Conservation (phyloP, 345 rosid species). For the Ricinus communis region DNA sequence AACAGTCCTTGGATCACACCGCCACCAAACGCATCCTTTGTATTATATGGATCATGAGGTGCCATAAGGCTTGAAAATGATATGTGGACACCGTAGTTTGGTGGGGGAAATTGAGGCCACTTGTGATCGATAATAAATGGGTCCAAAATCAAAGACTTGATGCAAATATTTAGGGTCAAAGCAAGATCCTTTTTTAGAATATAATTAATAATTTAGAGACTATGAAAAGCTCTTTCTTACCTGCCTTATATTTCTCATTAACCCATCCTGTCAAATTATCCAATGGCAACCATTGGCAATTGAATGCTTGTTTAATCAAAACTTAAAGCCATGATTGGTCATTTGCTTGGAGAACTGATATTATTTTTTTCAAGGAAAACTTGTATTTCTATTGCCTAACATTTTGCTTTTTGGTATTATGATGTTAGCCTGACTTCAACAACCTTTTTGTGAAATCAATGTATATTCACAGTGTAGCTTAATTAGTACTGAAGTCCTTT, state of each 20-base stretch:
- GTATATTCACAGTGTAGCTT: too few species aligned
- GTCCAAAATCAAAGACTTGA: slow-evolving; percentile 13
- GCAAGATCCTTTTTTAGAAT: slow-evolving; percentile 24
- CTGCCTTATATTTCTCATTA: slow-evolving; percentile 9
- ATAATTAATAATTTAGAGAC: not conserved
- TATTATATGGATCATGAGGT: not conserved
- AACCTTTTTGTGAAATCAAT: too few species aligned
- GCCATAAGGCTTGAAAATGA: slow-evolving; percentile 4
- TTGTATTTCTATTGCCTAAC: too few species aligned
- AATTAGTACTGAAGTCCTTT: too few species aligned
- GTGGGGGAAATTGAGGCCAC: slow-evolving; percentile 24
- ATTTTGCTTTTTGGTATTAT: not conserved
- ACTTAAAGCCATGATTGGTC: not conserved
- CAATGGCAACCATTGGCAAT: not conserved
- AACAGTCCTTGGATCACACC: too few species aligned
- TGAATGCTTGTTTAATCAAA: not conserved
- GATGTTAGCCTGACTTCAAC: not conserved
- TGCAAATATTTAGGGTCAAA: slow-evolving; percentile 27
- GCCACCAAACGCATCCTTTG: not conserved
- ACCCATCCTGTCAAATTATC: not conserved
- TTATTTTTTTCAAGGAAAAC: not conserved
- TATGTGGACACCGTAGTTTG: slow-evolving; percentile 8
- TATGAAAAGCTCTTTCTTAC: slow-evolving; percentile 16
- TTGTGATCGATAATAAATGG: slow-evolving; percentile 12
- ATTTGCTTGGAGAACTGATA: slow-evolving; percentile 1